A percentile compares a stretch with the other conserved stretches of the same genome.
phyloP scores from a whole-genome alignment of 1,139 yeast genomes.

The Hemisphaericaspora xylofermentans region DNA sequence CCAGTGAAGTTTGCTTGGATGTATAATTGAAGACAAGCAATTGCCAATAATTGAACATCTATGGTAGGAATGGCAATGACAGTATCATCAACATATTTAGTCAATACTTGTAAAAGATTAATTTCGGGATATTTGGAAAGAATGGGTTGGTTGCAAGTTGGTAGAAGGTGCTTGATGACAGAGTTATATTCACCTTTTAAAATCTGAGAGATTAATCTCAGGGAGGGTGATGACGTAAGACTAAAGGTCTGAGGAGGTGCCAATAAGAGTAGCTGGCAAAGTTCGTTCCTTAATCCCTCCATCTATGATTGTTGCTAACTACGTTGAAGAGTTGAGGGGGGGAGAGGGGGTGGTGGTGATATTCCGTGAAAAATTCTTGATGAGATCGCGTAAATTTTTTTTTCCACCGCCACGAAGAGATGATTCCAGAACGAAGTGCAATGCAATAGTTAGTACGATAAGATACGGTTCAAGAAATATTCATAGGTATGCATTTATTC shows the following conservation, averaged over 20 bases:
- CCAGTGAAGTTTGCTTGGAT: slow-evolving; percentile 84
- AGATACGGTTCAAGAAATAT: no score
- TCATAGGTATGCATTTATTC: background rate
- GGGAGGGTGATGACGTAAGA: slow-evolving; percentile 2
- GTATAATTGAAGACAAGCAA: slow-evolving; percentile 65
- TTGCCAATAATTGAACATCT: slow-evolving; percentile 44
- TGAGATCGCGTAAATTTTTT: no score
- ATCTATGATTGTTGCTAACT: slow-evolving; percentile 6
- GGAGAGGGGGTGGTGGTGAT: no score
- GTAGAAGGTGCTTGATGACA: slow-evolving; percentile 12
- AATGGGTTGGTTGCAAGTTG: slow-evolving; percentile 14
- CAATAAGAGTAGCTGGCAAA: slow-evolving; percentile 13
- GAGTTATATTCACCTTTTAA: slow-evolving; percentile 11
- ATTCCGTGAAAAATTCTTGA: no score
- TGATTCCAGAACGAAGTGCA: no score
- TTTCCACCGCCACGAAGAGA: no score
- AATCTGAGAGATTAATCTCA: slow-evolving; percentile 6
- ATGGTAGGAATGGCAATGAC: slow-evolving; percentile 11
- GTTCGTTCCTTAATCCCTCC: slow-evolving; percentile 11
- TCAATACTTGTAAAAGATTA: slow-evolving; percentile 21
- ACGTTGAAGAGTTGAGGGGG: no score
- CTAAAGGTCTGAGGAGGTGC: slow-evolving; percentile 13
- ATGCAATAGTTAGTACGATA: no score
- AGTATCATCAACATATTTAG: slow-evolving; percentile 18
- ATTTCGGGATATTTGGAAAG: slow-evolving; percentile 21